These are phyloP conservation scores for Ormosia semicastrata DNA, from an alignment of 306 rosid genomes.

Conservation along the genomic window DNA sequence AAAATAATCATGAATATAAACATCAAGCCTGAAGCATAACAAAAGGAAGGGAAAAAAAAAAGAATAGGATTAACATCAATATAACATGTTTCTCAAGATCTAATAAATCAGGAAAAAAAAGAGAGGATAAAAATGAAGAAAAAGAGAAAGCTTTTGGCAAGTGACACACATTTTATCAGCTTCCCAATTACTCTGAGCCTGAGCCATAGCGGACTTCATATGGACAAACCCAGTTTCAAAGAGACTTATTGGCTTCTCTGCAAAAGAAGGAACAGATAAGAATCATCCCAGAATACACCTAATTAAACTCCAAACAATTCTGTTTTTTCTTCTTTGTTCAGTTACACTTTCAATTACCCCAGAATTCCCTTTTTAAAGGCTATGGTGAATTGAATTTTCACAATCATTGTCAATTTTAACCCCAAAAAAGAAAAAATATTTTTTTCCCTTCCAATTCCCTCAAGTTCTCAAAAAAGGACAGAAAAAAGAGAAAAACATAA, in stretches of 20 bases:
- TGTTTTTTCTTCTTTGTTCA: background rate
- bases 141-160: background rate
- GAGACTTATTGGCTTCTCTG: conserved; percentile 28
- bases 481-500: background rate
- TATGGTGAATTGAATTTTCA: background rate
- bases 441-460: background rate
- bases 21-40: conserved; percentile 74
- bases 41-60: background rate
- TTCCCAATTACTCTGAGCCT: conserved; percentile 88
- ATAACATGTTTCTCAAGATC: background rate
- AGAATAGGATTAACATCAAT: background rate
- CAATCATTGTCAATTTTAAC: background rate
- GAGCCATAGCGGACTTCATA: conserved; percentile 59
- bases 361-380: background rate
- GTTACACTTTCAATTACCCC: background rate
- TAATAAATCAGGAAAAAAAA: background rate
- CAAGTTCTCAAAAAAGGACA: conserved; percentile 22
- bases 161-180: conserved; percentile 82
- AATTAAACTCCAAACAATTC: background rate
- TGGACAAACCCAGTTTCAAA: conserved; percentile 11
- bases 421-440: background rate
- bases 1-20: conserved; percentile 83
- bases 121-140: background rate
- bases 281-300: background rate
- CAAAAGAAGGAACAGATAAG: conserved; percentile 23